Conservation (phyloP, 345 rosid species). For the Pseudoturritis turrita region DNA sequence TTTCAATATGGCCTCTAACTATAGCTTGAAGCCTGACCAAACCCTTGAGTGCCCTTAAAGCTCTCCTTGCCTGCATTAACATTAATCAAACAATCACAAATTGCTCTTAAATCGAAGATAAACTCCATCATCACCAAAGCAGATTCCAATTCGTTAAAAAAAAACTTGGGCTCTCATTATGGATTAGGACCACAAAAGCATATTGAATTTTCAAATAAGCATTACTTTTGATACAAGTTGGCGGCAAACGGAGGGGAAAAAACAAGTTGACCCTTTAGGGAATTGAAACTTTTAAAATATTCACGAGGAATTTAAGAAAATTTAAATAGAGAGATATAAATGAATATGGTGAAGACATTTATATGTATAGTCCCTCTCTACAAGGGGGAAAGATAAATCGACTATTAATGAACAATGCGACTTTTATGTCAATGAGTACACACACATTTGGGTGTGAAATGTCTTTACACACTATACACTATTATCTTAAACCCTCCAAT, state of each 20-base stretch:
- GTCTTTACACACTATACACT: constrained; percentile 15
- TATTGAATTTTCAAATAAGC: not conserved
- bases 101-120: not conserved
- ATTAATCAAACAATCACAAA: not conserved
- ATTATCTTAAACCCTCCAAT: not conserved
- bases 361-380: constrained; percentile 18
- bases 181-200: constrained; percentile 29
- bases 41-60: constrained; percentile 88
- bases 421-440: constrained; percentile 11
- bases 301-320: not conserved
- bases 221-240: constrained; percentile 21
- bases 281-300: constrained; percentile 7
- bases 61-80: constrained; percentile 64
- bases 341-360: constrained; percentile 5
- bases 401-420: constrained; percentile 26
- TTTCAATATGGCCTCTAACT: constrained; percentile 86
- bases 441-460: constrained; percentile 18
- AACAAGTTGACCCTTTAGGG: not conserved
- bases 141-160: not conserved
- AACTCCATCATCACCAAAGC: not conserved
- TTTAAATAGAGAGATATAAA: not conserved
- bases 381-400: constrained; percentile 13
- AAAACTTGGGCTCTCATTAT: not conserved
- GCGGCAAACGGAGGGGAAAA: constrained; percentile 6
- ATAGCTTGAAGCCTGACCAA: constrained; percentile 93